Conservation (phyloP, 2,329 filamentous ascomycete species). For the Microcyclospora tardicrescens region DNA sequence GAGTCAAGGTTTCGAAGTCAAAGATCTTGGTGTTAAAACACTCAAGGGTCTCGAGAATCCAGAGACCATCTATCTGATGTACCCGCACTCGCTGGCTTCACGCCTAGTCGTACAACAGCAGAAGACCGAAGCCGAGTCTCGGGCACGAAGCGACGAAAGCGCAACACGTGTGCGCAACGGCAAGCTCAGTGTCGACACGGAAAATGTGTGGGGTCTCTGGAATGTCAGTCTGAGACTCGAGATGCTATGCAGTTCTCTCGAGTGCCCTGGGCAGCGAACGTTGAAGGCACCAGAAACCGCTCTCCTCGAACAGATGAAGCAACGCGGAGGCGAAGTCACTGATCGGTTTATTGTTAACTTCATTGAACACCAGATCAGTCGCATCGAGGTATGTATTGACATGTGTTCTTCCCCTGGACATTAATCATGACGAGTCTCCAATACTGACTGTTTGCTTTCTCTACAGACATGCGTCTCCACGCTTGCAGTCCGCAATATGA, state of each 20-base stretch:
- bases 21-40: slow-evolving; percentile 88
- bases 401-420: not conserved
- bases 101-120: slow-evolving; percentile 60
- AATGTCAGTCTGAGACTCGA: slow-evolving; percentile 77
- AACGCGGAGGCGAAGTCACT: slow-evolving; percentile 67
- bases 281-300: slow-evolving; percentile 73
- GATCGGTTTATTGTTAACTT: slow-evolving; percentile 81
- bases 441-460: slow-evolving; percentile 12
- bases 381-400: slow-evolving; percentile 71
- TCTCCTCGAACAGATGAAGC: slow-evolving; percentile 61
- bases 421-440: not conserved
- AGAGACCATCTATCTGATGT: slow-evolving; percentile 89
- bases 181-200: slow-evolving; percentile 65
- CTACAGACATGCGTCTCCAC: slow-evolving; percentile 66
- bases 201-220: slow-evolving; percentile 83
- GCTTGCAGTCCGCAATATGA: slow-evolving; percentile 64
- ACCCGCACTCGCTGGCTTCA: slow-evolving; percentile 75
- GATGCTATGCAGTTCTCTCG: slow-evolving; percentile 83
- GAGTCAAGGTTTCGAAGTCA: slow-evolving; percentile 89
- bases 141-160: slow-evolving; percentile 26
- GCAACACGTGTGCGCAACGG: slow-evolving; percentile 45
- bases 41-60: slow-evolving; percentile 96
- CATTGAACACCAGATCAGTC: slow-evolving; percentile 85
- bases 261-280: slow-evolving; percentile 49
- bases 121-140: slow-evolving; percentile 29